phyloP scores from a whole-genome alignment of 2,329 filamentous ascomycete genomes.

The Knufia fluminis region DNA sequence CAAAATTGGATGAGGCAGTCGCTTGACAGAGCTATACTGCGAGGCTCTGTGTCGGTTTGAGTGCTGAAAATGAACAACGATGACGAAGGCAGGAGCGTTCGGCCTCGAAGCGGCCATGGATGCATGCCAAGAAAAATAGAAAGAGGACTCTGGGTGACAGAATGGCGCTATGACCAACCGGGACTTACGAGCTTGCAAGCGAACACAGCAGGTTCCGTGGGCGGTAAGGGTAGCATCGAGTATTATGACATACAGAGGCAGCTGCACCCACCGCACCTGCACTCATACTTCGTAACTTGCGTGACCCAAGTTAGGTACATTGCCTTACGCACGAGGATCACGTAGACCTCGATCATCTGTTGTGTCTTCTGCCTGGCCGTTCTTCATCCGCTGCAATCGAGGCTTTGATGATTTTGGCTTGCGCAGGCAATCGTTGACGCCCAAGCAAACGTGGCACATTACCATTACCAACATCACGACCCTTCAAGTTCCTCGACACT shows the following conservation, averaged over 20 bases:
- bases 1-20: no score
- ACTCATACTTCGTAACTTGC: neutral
- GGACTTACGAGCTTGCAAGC: neutral
- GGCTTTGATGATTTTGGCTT: neutral
- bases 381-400: neutral
- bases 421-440: conserved; percentile 7
- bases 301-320: conserved; percentile 1
- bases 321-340: neutral
- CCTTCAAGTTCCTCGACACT: neutral
- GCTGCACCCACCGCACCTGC: neutral
- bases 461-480: neutral
- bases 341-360: neutral
- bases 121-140: neutral
- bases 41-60: no score
- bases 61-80: no score
- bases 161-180: neutral
- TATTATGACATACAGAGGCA: neutral
- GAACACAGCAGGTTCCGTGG: neutral
- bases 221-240: neutral
- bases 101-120: neutral
- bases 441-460: conserved; percentile 10
- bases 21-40: no score
- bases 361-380: conserved; percentile 4
- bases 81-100: neutral
- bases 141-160: neutral